These are phyloP conservation scores for Cucurbita moschata DNA, from an alignment of 306 rosid genomes.

Conservation along the genomic window DNA sequence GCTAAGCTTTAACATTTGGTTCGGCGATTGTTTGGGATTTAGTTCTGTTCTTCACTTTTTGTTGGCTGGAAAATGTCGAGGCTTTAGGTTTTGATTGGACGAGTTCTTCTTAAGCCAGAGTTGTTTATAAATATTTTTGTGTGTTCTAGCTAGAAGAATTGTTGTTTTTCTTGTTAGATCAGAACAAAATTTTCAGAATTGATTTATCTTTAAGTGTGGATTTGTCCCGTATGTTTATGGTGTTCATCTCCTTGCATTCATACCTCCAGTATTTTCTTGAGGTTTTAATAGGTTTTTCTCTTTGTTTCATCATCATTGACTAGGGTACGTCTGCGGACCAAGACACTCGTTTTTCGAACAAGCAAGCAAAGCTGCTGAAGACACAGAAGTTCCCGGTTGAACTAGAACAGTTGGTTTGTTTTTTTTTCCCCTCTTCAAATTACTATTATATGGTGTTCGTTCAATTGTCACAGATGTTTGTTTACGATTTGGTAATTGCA, in stretches of 20 bases:
- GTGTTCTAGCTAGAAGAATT: background rate
- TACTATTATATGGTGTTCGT: background rate
- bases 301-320: slow-evolving; percentile 1
- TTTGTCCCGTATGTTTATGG: background rate
- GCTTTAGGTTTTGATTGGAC: background rate
- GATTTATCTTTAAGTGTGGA: background rate
- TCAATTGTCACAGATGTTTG: background rate
- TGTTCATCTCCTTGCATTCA: background rate
- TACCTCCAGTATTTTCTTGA: background rate
- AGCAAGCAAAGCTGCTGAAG: slow-evolving; percentile 87
- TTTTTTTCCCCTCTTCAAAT: background rate
- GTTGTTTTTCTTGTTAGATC: background rate
- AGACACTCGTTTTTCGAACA: slow-evolving; percentile 93
- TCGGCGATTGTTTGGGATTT: background rate
- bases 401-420: slow-evolving; percentile 78
- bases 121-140: background rate
- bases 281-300: background rate
- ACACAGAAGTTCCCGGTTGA: slow-evolving; percentile 96
- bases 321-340: slow-evolving; percentile 97
- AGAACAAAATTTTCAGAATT: background rate
- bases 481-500: background rate
- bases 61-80: background rate
- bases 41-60: background rate
- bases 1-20: background rate
- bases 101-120: background rate